Evolutionary conservation across 2,329 filamentous ascomycete genomes (phyloP).

Genomic region (Botryotinia convoluta): DNA sequence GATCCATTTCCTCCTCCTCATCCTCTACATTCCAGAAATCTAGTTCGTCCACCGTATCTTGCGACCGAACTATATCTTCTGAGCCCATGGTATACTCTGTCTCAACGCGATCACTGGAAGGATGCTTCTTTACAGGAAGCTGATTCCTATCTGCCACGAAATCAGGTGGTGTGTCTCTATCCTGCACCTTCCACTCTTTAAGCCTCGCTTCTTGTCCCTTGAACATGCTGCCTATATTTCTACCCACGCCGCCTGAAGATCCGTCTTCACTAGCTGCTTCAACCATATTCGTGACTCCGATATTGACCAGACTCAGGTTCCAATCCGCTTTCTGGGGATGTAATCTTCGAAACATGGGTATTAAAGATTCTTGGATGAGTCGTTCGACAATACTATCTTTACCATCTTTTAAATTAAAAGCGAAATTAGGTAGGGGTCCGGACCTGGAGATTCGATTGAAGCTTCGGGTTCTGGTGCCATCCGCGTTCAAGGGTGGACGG

Average conservation of each 20-base stretch:
- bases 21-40: constrained; percentile 27
- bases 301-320: constrained; percentile 80
- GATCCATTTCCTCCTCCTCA: constrained; percentile 33
- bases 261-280: constrained; percentile 46
- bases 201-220: constrained; percentile 67
- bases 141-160: neutral
- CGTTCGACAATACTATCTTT: constrained; percentile 62
- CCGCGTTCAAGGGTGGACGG: constrained; percentile 49
- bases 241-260: constrained; percentile 48
- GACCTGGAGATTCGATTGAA: constrained; percentile 76
- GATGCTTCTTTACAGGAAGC: neutral
- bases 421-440: constrained; percentile 66
- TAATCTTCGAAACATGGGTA: constrained; percentile 72
- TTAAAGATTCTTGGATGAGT: constrained; percentile 65
- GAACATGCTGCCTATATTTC: constrained; percentile 84
- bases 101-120: neutral
- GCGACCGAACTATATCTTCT: constrained; percentile 33
- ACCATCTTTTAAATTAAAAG: constrained; percentile 62
- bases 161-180: constrained; percentile 40
- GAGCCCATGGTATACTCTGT: constrained; percentile 25
- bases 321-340: constrained; percentile 64
- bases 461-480: constrained; percentile 54
- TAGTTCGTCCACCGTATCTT: constrained; percentile 28
- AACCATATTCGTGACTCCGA: constrained; percentile 84
- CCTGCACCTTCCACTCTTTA: constrained; percentile 62